Evolutionary conservation across 805 yeast species (phyloP).

Genomic region (Zygotorulaspora chibaensis): DNA sequence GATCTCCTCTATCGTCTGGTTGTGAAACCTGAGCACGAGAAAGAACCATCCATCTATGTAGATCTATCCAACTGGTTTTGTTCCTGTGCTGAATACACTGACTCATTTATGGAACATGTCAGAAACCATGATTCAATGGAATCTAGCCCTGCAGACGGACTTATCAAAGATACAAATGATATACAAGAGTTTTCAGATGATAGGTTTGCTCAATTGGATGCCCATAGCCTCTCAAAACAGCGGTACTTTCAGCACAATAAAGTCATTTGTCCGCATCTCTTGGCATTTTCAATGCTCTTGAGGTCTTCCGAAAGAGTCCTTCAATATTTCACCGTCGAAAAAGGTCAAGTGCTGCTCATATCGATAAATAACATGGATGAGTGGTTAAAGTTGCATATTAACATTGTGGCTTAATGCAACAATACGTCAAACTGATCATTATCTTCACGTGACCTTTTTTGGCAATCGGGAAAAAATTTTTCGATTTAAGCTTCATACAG

Average conservation of each 20-base stretch:
- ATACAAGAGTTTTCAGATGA: constrained; percentile 24
- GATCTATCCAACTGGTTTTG: constrained; percentile 34
- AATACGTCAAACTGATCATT: neutral
- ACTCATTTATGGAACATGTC: constrained; percentile 17
- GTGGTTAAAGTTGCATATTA: constrained; percentile 35
- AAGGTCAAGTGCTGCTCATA: constrained; percentile 24
- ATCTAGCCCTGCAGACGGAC: constrained; percentile 1
- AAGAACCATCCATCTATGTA: constrained; percentile 25
- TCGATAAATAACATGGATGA: constrained; percentile 31
- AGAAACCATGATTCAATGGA: constrained; percentile 1
- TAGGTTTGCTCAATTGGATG: constrained; percentile 28
- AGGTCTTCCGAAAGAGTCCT: constrained; percentile 20
- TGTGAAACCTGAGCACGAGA: constrained; percentile 20
- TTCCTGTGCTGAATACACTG: constrained; percentile 32
- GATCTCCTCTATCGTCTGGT: constrained; percentile 21
- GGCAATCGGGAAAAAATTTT: neutral
- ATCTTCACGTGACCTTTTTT: neutral
- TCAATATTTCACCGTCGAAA: constrained; percentile 21
- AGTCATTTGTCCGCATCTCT: constrained; percentile 33
- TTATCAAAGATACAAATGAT: constrained; percentile 20
- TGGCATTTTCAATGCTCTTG: constrained; percentile 30
- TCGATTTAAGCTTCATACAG: neutral
- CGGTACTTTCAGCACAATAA: constrained; percentile 24
- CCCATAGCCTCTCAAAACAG: constrained; percentile 26
- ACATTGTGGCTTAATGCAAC: constrained; percentile 19